Evolutionary conservation across 1,139 yeast genomes (phyloP).

Genomic region (Candida sanyaensis): DNA sequence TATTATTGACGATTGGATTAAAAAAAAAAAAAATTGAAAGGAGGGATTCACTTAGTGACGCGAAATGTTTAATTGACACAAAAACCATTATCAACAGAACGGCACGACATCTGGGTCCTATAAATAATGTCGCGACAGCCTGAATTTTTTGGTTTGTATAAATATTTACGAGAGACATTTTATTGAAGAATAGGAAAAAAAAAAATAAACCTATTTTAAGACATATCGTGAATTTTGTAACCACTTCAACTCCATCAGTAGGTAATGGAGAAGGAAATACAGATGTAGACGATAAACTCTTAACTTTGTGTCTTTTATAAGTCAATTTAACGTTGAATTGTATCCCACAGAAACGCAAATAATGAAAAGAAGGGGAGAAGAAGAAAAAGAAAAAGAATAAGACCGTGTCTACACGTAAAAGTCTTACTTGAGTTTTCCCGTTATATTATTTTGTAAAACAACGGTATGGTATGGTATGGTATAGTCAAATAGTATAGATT

Average conservation of each 20-base stretch:
- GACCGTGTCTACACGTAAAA: neutral
- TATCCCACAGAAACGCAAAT: conserved; percentile 1
- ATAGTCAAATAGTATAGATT: neutral
- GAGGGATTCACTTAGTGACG: conserved; percentile 3
- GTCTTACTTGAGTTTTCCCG: neutral
- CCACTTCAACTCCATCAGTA: too few species aligned
- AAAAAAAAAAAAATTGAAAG: neutral
- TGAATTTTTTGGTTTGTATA: too few species aligned
- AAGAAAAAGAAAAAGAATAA: neutral
- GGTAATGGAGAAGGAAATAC: neutral
- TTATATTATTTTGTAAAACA: neutral
- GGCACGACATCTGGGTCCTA: neutral
- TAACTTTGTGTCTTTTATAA: neutral
- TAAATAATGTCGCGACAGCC: neutral
- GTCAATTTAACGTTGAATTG: neutral
- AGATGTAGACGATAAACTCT: neutral
- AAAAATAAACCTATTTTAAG: neutral
- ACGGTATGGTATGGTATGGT: neutral
- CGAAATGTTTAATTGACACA: neutral
- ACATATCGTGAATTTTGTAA: conserved; percentile 1
- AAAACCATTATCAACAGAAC: neutral
- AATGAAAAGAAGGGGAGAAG: neutral
- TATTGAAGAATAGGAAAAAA: neutral
- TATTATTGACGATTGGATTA: neutral
- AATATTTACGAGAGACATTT: conserved; percentile 1